Conservation (phyloP, 2,329 filamentous ascomycete genomes). For the Paraconiothyrium sp. region DNA sequence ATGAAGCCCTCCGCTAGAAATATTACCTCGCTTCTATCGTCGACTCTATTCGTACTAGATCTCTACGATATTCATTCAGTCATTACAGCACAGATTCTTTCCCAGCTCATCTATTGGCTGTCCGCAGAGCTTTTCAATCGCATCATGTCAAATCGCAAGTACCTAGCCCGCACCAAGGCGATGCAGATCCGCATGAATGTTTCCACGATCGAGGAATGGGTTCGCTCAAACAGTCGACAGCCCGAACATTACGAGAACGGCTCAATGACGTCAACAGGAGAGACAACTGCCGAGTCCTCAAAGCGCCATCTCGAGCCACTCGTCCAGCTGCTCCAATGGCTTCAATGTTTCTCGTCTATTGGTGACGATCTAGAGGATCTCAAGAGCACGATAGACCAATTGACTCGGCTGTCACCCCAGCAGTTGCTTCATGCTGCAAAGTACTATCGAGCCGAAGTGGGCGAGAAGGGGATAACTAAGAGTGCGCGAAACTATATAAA, state of each 20-base stretch:
- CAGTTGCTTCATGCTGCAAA: conserved; percentile 92
- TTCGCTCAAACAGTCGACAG: conserved; percentile 88
- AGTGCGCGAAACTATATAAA: conserved; percentile 86
- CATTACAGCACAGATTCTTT: conserved; percentile 89
- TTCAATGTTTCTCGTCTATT: conserved; percentile 96
- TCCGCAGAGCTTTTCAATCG: conserved; percentile 96
- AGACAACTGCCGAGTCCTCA: conserved; percentile 85
- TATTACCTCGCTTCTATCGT: conserved; percentile 93
- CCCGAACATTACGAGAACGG: conserved; percentile 96
- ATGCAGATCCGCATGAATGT: conserved; percentile 99
- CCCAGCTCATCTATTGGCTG: conserved; percentile 95
- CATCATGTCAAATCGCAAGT: conserved; percentile 95
- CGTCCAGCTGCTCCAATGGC: conserved; percentile 94
- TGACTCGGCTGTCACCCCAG: conserved; percentile 83
- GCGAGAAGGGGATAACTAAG: conserved; percentile 90
- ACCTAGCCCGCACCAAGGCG: conserved; percentile 93
- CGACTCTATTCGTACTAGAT: conserved; percentile 95
- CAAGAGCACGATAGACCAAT: conserved; percentile 86
- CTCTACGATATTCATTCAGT: conserved; percentile 99
- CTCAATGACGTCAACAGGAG: conserved; percentile 83
- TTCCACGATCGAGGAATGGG: conserved; percentile 95
- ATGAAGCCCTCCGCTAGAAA: conserved; percentile 93
- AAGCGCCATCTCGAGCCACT: conserved; percentile 87
- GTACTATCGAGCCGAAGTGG: conserved; percentile 93
- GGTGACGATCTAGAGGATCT: conserved; percentile 90